A percentile compares a stretch with the other conserved stretches of the same genome.
These are phyloP conservation scores for Hippophae gyantsensis DNA, from an alignment of 306 rosid genomes.

Conservation along the genomic window DNA sequence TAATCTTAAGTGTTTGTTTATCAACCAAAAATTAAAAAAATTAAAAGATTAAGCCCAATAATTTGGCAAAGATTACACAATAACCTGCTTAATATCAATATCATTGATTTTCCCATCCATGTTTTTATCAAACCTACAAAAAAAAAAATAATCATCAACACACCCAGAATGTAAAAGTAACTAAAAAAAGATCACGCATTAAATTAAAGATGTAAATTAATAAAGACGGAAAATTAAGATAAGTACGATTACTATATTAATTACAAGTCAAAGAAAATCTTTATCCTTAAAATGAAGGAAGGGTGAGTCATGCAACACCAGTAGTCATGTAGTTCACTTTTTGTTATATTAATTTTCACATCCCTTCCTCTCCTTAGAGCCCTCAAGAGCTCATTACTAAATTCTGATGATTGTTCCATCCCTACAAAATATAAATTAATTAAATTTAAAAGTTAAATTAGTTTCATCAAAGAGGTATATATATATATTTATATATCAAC, in stretches of 20 bases:
- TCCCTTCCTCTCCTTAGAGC: slow-evolving; percentile 49
- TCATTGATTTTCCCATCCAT: slow-evolving; percentile 64
- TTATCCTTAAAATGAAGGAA: slow-evolving; percentile 42
- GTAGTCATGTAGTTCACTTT: slow-evolving; percentile 41
- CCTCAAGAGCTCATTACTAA: slow-evolving; percentile 55
- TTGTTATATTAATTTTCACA: slow-evolving; percentile 44
- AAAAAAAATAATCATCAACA: slow-evolving; percentile 4
- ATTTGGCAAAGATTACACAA: background rate
- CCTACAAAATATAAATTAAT: slow-evolving; percentile 26
- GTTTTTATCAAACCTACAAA: slow-evolving; percentile 61
- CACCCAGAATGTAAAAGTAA: background rate
- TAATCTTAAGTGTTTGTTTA: no score
- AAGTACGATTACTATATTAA: background rate
- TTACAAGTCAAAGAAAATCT: slow-evolving; percentile 73
- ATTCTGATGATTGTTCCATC: slow-evolving; percentile 58
- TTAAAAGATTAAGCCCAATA: background rate
- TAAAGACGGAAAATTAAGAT: background rate
- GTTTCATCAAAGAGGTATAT: slow-evolving; percentile 4
- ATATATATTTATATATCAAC: background rate
- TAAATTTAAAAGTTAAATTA: background rate
- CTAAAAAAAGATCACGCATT: background rate
- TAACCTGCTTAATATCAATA: slow-evolving; percentile 60
- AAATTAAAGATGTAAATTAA: background rate
- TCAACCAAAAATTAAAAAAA: background rate
- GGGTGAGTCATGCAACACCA: slow-evolving; percentile 56